Conservation (phyloP, 1,284 basidiomycete genomes). For the Ceratobasidium sp. region DNA sequence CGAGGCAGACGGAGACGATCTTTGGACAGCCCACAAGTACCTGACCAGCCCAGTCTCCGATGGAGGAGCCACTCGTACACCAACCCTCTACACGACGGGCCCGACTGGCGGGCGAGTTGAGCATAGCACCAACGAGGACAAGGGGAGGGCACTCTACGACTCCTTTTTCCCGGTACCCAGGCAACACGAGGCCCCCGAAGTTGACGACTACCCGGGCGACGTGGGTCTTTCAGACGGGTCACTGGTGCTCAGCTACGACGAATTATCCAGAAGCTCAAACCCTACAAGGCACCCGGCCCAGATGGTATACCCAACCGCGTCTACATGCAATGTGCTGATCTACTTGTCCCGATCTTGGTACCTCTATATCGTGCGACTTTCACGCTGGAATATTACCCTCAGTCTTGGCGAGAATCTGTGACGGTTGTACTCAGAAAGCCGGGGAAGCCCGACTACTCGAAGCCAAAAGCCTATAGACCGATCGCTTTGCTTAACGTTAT, state of each 20-base stretch:
- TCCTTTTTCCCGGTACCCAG: constrained; percentile 48
- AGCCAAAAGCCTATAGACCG: constrained; percentile 46
- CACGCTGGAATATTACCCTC: constrained; percentile 31
- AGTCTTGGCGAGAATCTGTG: constrained; percentile 31
- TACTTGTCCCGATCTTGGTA: constrained; percentile 53
- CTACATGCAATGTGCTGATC: constrained; percentile 52
- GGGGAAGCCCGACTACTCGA: constrained; percentile 44
- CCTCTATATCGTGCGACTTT: constrained; percentile 35
- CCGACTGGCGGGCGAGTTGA: neutral
- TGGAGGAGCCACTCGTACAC: constrained; percentile 28
- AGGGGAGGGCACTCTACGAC: constrained; percentile 29
- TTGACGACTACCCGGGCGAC: constrained; percentile 4
- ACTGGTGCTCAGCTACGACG: constrained; percentile 25
- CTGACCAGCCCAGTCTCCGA: neutral
- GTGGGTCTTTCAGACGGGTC: constrained; percentile 5
- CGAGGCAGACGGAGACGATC: constrained; percentile 19
- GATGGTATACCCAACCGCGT: constrained; percentile 59
- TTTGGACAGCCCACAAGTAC: constrained; percentile 47
- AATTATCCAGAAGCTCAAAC: constrained; percentile 33
- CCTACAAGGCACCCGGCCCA: constrained; percentile 57
- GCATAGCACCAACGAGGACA: constrained; percentile 28
- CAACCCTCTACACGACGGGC: constrained; percentile 4
- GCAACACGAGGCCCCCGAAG: neutral
- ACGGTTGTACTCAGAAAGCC: constrained; percentile 46
- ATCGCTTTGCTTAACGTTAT: constrained; percentile 48